Evolutionary conservation across 2,329 filamentous ascomycete genomes (phyloP), one percentile per base, ranked within the genome.

Genomic region (Fusarium torulosum): DNA sequence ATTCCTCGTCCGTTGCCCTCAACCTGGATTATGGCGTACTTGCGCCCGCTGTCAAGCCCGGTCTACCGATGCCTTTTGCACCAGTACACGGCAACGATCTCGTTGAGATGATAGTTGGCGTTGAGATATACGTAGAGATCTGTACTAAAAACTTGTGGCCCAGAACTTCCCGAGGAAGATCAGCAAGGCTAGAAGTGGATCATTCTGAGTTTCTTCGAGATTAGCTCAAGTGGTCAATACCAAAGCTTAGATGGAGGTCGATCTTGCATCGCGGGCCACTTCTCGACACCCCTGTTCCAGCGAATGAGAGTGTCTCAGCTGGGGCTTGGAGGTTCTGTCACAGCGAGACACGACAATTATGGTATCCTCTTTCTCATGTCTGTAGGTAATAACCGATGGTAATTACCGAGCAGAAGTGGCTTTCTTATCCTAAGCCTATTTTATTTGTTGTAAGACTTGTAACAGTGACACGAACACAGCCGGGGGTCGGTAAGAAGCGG

Each of bases 211-310:
- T 59, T 60, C 20, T 44, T 45, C 27, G 35, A 67, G 43, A 67
- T 67, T 69, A 72, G 64, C 54, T 59, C 54, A 60, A 67, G 44
- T 20, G 29, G 50, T 47, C 63, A 47, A 54, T 53, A 67, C 27
- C 35, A 57, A 50, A 50, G 50, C 23, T 52, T n/a, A 43, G 41
- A 9, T 17, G 4, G 42, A 44, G 42, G 13, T 31, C 17, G 38
- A 47, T 55, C 29, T 53, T 27, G 29, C 50, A 19, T 41, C 43
- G 25, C 33, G 58, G 55, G 53, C 49, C 56, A 72, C 27, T 63
- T 40, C 68, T 66, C 60, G 53, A 68, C 52, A 44, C 66, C 67
- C 69, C 52, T 72, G 70, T 41, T 38, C 31, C 37, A 37, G n/a
- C 31, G 19, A 42, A 40, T 19, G 17, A 6, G 17, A 35, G 21